Evolutionary conservation across 805 yeast genomes (phyloP), one percentile per base, ranked within the genome.

Genomic region (Candida michaelii): DNA sequence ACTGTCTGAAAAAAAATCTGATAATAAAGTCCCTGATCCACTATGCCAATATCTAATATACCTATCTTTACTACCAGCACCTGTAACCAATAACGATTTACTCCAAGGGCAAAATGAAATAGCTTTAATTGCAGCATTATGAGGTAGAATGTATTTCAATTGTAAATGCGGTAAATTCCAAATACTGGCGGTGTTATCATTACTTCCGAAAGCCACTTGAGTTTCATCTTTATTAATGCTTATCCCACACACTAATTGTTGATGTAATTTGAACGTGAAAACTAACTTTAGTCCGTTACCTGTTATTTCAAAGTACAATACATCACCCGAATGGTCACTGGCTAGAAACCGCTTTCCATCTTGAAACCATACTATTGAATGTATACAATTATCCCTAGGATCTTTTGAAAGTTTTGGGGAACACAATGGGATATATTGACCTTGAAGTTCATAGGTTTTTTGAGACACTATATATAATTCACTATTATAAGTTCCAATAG

Each of bases 41-140:
- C 93, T 76, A 59, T 90, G 96, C 97, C 97, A 89, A 58, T 89
- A 88, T 44, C 90, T 59, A 7, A 89, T 77, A n/a, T 75, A 75
- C 39, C 90, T 67, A 58, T 90, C 97, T 52, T 80, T 82, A 15
- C 83, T 78, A 0, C 97, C 97, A 2, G 93, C 97, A 0, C 97
- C 97, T 0, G 97, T 89, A 0, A 91, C 97, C 27, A 90, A 59
- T 7, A 90, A 63, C 2, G 84, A 73, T 11, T 79, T 79, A 14
- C 88, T 74, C 97, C 97, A 89, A 0, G 97, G 97, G 57, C 97
- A 90, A 53, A 79, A 90, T 3, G 91, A 85, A 34, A 90, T 68
- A 0, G 96, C 97, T 53, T 89, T 89, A 0, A 90, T 90, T 0
- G 97, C 97, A 1, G 96, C 95, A 2, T 69, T 65, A 54, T 90